Conservation (phyloP, 768 basidiomycete species). For the Pulveroboletus ravenelii region DNA sequence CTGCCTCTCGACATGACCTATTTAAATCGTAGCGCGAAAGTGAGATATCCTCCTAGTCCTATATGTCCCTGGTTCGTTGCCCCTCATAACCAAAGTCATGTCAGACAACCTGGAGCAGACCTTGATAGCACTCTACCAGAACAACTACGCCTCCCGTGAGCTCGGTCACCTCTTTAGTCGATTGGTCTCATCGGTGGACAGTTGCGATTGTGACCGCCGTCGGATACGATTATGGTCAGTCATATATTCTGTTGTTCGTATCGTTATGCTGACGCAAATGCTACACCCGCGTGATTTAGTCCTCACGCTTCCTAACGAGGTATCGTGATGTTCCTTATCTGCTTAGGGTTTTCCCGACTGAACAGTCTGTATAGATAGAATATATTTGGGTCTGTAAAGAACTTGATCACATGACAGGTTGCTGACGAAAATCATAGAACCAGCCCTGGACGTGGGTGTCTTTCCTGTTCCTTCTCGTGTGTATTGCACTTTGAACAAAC, state of each 20-base stretch:
- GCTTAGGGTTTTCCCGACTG: background rate
- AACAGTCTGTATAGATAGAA: slow-evolving; percentile 1
- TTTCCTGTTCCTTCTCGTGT: slow-evolving; percentile 6
- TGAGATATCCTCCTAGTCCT: background rate
- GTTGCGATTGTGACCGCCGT: slow-evolving; percentile 3
- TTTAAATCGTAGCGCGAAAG: background rate
- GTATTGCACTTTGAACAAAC: background rate
- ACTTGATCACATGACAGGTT: background rate
- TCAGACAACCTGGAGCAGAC: background rate
- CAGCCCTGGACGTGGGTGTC: slow-evolving; percentile 10
- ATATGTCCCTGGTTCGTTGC: background rate
- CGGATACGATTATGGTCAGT: slow-evolving; percentile 9
- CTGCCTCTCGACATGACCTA: background rate
- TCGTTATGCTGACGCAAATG: background rate
- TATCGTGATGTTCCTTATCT: background rate
- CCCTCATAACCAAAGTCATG: background rate
- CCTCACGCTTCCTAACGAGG: slow-evolving; percentile 10
- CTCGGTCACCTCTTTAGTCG: background rate
- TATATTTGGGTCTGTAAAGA: slow-evolving; percentile 11
- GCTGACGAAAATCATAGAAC: slow-evolving; percentile 3
- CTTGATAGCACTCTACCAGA: background rate
- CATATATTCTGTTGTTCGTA: background rate
- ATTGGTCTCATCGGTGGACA: background rate
- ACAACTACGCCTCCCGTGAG: background rate
- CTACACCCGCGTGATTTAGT: background rate